These are phyloP conservation scores for Candida piceae DNA, from an alignment of 805 yeast genomes.

Conservation along the genomic window DNA sequence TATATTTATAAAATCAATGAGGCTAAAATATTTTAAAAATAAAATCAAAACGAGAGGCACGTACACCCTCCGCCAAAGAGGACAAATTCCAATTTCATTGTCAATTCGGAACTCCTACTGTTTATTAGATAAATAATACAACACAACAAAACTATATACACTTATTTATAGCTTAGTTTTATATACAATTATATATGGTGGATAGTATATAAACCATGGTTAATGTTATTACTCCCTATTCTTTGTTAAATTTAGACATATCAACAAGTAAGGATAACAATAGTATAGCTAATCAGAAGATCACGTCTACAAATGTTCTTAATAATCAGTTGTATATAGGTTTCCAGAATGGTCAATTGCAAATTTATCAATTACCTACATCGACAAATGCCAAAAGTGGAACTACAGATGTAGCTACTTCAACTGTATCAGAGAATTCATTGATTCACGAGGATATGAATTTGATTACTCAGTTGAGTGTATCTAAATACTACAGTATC, in stretches of 20 bases:
- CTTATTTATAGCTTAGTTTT: too few relatives aligned
- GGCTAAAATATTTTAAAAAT: background rate
- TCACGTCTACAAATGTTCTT: constrained; percentile 16
- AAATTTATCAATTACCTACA: constrained; percentile 17
- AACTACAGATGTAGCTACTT: background rate
- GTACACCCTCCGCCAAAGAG: too few relatives aligned
- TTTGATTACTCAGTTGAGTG: constrained; percentile 10
- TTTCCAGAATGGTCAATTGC: constrained; percentile 14
- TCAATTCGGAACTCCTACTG: too few relatives aligned
- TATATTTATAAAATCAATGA: too few relatives aligned
- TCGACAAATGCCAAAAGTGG: background rate
- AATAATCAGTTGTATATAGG: constrained; percentile 19
- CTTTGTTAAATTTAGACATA: constrained; percentile 12
- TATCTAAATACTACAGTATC: constrained; percentile 19
- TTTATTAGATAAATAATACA: too few relatives aligned
- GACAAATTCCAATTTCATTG: too few relatives aligned
- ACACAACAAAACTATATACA: too few relatives aligned
- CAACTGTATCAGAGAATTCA: background rate
- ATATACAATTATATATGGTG: too few relatives aligned
- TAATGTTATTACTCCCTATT: background rate
- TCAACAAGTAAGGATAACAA: constrained; percentile 8
- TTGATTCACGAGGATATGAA: constrained; percentile 14
- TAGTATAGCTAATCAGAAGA: constrained; percentile 6
- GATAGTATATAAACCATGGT: background rate
- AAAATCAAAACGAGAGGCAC: constrained; percentile 12